These are phyloP conservation scores for Dorcoceras hygrometricum DNA, from an alignment of 257 asterid species.

Conservation along the genomic window DNA sequence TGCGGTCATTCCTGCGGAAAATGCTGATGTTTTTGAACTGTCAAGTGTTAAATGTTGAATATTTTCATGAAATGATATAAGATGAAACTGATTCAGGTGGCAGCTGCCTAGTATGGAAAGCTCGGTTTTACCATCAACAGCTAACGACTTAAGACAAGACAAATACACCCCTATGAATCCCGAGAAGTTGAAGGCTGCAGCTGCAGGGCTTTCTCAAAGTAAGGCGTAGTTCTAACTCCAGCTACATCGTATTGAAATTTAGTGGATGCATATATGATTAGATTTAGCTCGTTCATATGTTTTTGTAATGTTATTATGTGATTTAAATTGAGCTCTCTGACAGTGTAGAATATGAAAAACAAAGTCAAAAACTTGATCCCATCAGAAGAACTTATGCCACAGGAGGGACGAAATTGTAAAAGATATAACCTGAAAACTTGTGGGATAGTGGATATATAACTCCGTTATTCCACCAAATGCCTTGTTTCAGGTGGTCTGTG, in stretches of 20 bases:
- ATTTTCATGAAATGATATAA: constrained; percentile 2
- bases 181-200: constrained; percentile 77
- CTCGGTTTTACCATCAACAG: constrained; percentile 72
- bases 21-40: background rate
- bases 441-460: no score
- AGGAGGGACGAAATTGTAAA: no score
- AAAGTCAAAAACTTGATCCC: no score
- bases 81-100: constrained; percentile 54
- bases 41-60: background rate
- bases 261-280: background rate
- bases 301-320: background rate
- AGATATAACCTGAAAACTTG: no score
- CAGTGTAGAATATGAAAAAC: background rate
- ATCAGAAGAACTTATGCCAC: no score
- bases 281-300: background rate
- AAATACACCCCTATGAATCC: constrained; percentile 52
- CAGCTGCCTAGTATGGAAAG: constrained; percentile 63
- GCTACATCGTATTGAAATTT: background rate
- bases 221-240: constrained; percentile 23
- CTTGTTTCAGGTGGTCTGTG: no score
- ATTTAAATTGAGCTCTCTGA: background rate
- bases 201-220: constrained; percentile 76
- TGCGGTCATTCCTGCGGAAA: background rate
- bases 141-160: constrained; percentile 71
- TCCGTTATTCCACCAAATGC: no score